Base-by-base conservation (phyloP, 495 filamentous ascomycete species). In the Podospora bellae-mahoneyi region DNA sequence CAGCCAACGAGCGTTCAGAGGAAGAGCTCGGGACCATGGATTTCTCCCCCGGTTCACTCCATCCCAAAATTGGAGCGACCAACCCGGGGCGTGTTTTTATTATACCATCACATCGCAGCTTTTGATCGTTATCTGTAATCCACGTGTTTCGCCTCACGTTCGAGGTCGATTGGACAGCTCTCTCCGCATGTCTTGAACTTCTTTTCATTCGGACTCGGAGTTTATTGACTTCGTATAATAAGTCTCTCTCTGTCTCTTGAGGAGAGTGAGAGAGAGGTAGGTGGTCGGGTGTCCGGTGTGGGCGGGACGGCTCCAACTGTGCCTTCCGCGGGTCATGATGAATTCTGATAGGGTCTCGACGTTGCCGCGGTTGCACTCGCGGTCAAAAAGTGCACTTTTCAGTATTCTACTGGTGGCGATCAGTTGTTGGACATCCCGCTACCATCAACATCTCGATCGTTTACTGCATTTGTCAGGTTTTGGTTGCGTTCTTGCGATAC, bases 1-100 rank as follows among this genome's bases (percentile, higher is more conserved):
- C 68, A 68, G 39, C 71, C 71, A 70, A 69, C 62, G 48, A 72
- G 20, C 39, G 30, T 23, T 10, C 44, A 60, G 28, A 32, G 23
- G 39, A 55, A 16, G 5, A 32, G 61, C 61, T 69, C 65, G 66
- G 66, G 55, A 32, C 66, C 61, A 65, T 59, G 32, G 64, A 44
- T 44, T 57, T 15, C 62, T 68, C 64, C 62, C 72, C 63, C 61
- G 61, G 61, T 63, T 44, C 23, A 18, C 56, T 59, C 56, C 19
- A 59, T 20, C 19, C 13, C 56, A 23, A 58, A 58, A 58, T 18
- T 58, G n/a, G 18, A 10, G 6, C 0, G 5, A 9, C 7, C 55
- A 58, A 39, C 34, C 34, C 3, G 34, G 34, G 34, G 34, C 10
- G 34, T 39, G 34, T 39, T 39, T 6, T 39, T 39, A 39, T 39